Evolutionary conservation across 805 yeast species (phyloP).

Genomic region (Lachancea mirantina): DNA sequence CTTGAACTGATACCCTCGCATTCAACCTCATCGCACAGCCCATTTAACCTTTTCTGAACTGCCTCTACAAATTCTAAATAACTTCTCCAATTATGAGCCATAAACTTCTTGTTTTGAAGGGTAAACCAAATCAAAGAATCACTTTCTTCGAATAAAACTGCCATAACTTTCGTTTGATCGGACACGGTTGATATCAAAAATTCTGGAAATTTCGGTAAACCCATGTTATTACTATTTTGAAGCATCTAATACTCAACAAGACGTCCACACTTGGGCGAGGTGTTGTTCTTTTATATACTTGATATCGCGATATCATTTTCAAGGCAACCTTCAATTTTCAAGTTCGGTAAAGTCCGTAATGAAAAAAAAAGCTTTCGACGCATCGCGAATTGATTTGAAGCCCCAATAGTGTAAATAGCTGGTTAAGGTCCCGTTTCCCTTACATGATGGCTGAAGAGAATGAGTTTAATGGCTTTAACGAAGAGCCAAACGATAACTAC

Average conservation of each 20-base stretch:
- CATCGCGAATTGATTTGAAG: neutral
- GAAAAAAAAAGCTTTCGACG: neutral
- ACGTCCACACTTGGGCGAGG: too few species aligned
- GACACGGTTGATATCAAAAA: conserved; percentile 6
- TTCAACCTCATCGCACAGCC: conserved; percentile 27
- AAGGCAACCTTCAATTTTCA: neutral
- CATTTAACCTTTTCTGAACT: conserved; percentile 35
- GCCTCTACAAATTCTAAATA: conserved; percentile 40
- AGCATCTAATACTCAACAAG: too few species aligned
- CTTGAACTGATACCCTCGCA: conserved; percentile 18
- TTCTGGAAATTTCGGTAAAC: conserved; percentile 4
- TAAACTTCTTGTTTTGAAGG: conserved; percentile 9
- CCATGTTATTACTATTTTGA: conserved; percentile 1
- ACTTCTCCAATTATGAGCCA: conserved; percentile 15
- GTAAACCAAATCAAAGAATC: conserved; percentile 16
- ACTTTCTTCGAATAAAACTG: conserved; percentile 18
- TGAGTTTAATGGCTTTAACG: conserved; percentile 25
- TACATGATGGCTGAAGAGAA: conserved; percentile 33
- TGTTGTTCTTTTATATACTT: neutral
- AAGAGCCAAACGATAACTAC: conserved; percentile 25
- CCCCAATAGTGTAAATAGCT: neutral
- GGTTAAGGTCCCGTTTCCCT: too few species aligned
- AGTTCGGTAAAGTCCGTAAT: conserved; percentile 3
- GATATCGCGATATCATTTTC: too few species aligned
- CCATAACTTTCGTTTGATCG: conserved; percentile 12